A percentile compares a stretch with the other conserved stretches of the same genome.
Conservation (phyloP, 1,284 basidiomycete species). For the Malassezia obtusa region DNA sequence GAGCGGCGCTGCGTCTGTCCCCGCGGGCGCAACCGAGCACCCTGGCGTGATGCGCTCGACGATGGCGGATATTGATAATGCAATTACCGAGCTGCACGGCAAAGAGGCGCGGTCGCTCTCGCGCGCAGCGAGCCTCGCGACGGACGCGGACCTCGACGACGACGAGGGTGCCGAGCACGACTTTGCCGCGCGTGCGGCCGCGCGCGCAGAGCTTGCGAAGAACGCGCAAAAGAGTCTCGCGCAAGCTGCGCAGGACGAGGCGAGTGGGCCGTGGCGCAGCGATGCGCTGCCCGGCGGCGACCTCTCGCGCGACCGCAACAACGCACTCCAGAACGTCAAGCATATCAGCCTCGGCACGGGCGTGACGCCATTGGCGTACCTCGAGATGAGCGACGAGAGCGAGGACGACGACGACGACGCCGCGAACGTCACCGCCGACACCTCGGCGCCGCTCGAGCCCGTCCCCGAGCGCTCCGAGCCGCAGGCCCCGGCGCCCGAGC, state of each 20-base stretch:
- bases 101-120: conserved; percentile 21
- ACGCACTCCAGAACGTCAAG: neutral
- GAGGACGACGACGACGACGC: conserved; percentile 29
- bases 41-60: conserved; percentile 41
- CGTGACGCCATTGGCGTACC: conserved; percentile 28
- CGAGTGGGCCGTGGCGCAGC: conserved; percentile 18
- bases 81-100: conserved; percentile 36
- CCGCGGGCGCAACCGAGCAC: no score
- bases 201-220: conserved; percentile 40
- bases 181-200: conserved; percentile 27
- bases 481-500: no score
- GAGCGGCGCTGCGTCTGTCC: no score
- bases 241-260: conserved; percentile 21
- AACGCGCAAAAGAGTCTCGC: conserved; percentile 40
- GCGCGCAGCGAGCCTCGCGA: neutral
- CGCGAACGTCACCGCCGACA: neutral
- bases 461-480: no score
- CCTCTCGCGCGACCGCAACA: neutral
- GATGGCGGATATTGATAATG: conserved; percentile 47
- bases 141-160: conserved; percentile 26
- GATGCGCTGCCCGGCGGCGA: conserved; percentile 9
- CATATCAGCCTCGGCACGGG: conserved; percentile 8
- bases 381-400: conserved; percentile 45
- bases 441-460: neutral
- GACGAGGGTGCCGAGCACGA: conserved; percentile 19